phyloP scores from a whole-genome alignment of 2,329 filamentous ascomycete species.

The Cladosporium austrohemisphaericum region DNA sequence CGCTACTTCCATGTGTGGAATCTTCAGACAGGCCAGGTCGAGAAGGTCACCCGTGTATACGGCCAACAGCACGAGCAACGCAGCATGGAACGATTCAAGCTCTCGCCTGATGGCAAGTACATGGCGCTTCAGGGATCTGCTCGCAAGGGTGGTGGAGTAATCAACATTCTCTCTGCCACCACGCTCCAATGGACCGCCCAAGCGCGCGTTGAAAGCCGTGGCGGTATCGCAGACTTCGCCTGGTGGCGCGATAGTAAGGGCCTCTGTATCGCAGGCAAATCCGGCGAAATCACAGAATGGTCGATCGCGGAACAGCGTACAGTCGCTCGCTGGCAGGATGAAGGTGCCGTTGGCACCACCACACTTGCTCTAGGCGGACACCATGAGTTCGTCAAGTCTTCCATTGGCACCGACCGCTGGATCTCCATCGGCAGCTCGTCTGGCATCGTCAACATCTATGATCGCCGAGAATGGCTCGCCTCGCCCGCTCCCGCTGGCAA shows the following conservation, averaged over 20 bases:
- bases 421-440: constrained; percentile 80
- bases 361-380: constrained; percentile 74
- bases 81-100: constrained; percentile 84
- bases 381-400: constrained; percentile 49
- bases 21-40: constrained; percentile 72
- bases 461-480: constrained; percentile 61
- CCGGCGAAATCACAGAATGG: constrained; percentile 89
- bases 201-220: constrained; percentile 73
- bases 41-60: constrained; percentile 74
- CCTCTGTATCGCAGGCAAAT: constrained; percentile 76
- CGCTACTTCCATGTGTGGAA: constrained; percentile 96
- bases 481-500: constrained; percentile 16
- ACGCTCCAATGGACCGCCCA: constrained; percentile 87
- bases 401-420: constrained; percentile 79
- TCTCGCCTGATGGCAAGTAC: constrained; percentile 81
- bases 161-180: constrained; percentile 76
- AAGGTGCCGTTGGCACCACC: constrained; percentile 82
- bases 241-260: constrained; percentile 89
- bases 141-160: constrained; percentile 78
- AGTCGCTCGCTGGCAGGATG: constrained; percentile 80
- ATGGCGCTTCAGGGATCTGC: constrained; percentile 78
- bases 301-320: constrained; percentile 65
- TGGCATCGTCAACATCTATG: constrained; percentile 91
- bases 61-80: constrained; percentile 78
- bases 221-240: constrained; percentile 82